A percentile compares a stretch with the other conserved stretches of the same genome.
These are phyloP conservation scores for Breviolum minutum DNA, from an alignment of 73 alveolate species.

Conservation along the genomic window DNA sequence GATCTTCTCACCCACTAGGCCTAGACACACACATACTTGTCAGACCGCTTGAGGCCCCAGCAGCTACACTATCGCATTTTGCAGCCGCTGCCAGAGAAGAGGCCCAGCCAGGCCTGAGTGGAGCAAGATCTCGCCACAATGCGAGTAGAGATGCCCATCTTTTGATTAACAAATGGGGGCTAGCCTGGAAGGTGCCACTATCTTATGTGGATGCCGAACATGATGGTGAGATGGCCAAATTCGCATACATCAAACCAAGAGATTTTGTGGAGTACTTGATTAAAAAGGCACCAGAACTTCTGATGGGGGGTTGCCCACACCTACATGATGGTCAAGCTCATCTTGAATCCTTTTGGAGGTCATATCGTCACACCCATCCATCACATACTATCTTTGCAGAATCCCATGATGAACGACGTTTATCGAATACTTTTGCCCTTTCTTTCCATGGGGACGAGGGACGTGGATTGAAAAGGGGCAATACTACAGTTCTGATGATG, in stretches of 20 bases:
- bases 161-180: neutral
- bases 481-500: neutral
- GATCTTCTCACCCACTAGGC: neutral
- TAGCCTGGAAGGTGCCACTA: neutral
- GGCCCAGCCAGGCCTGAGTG: neutral
- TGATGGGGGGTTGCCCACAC: neutral
- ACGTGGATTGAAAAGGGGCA: conserved; percentile 1
- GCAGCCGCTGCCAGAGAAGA: neutral
- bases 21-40: too few species aligned
- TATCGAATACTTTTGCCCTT: neutral
- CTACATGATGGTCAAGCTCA: neutral
- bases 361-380: neutral
- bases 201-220: neutral
- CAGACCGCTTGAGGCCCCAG: neutral
- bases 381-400: neutral
- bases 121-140: neutral
- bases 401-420: neutral
- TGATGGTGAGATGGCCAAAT: neutral
- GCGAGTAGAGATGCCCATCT: neutral
- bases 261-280: neutral
- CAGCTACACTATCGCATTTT: neutral
- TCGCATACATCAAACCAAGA: neutral
- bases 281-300: neutral
- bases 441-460: conserved; percentile 16
- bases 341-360: neutral